A percentile compares a stretch with the other conserved stretches of the same genome.
Conservation (phyloP, 768 basidiomycete species). For the Tricholoma sp. region DNA sequence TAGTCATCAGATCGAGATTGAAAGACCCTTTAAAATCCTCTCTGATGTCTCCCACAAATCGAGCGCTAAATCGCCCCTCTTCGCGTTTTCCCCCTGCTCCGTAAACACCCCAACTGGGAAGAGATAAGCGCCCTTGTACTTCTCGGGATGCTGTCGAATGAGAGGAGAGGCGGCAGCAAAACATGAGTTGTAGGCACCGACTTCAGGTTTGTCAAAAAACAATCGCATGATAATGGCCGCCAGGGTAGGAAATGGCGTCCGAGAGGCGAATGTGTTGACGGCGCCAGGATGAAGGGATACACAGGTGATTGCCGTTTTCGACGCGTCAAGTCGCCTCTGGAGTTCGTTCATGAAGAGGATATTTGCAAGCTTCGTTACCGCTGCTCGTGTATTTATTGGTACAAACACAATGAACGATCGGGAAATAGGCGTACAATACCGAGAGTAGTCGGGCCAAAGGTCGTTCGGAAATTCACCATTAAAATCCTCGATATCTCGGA, state of each 20-base stretch:
- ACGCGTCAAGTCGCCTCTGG: constrained; percentile 34
- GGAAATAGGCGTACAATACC: constrained; percentile 18
- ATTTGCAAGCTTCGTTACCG: constrained; percentile 40
- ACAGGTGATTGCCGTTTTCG: constrained; percentile 23
- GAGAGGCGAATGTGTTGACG: constrained; percentile 25
- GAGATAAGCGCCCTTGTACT: constrained; percentile 34
- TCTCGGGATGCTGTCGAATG: constrained; percentile 25
- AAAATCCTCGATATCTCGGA: constrained; percentile 25
- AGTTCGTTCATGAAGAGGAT: constrained; percentile 41
- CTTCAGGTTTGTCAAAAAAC: constrained; percentile 22
- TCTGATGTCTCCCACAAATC: constrained; percentile 36
- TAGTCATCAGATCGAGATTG: neutral
- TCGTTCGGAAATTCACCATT: constrained; percentile 24
- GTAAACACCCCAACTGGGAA: constrained; percentile 27
- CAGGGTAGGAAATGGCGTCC: constrained; percentile 17
- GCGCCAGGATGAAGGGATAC: constrained; percentile 30
- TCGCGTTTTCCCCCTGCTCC: constrained; percentile 22
- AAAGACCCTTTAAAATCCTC: constrained; percentile 20
- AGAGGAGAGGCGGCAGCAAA: constrained; percentile 36
- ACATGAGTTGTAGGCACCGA: constrained; percentile 30
- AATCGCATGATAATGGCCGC: constrained; percentile 16
- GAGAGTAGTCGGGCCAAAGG: constrained; percentile 20
- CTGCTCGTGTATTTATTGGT: constrained; percentile 18
- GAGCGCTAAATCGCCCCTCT: constrained; percentile 25
- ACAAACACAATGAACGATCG: neutral